phyloP scores from a whole-genome alignment of 352 stramenopile species.

The Globisporangium iwayamae region DNA sequence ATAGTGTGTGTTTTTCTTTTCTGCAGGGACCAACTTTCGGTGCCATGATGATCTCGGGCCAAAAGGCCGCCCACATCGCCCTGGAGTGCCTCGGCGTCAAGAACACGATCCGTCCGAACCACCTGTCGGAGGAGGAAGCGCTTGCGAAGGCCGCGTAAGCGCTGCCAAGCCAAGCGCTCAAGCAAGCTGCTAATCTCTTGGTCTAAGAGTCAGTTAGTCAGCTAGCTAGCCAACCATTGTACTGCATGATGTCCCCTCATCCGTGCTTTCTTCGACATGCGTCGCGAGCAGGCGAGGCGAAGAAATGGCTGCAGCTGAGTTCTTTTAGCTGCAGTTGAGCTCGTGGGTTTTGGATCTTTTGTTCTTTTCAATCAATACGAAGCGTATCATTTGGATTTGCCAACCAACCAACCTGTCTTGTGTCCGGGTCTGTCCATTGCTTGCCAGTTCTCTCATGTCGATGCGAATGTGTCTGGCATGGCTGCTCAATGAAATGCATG shows the following conservation, averaged over 20 bases:
- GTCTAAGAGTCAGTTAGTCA: background rate
- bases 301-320: background rate
- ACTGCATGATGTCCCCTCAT: background rate
- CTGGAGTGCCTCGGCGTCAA: constrained; percentile 57
- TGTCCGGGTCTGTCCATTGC: no score
- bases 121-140: constrained; percentile 29
- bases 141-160: constrained; percentile 41
- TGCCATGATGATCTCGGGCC: constrained; percentile 67
- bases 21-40: constrained; percentile 49
- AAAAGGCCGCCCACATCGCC: constrained; percentile 59
- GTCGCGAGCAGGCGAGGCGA: background rate
- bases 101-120: constrained; percentile 43
- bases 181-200: background rate
- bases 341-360: constrained; percentile 5
- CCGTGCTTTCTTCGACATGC: constrained; percentile 1
- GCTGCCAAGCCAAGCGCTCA: background rate
- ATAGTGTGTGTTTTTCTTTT: background rate
- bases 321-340: background rate
- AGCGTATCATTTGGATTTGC: constrained; percentile 8
- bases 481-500: background rate
- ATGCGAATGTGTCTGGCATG: no score
- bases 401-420: background rate
- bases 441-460: background rate
- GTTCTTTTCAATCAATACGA: constrained; percentile 9
- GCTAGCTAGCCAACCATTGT: background rate